Evolutionary conservation across 176 grass and related monocot species (phyloP).

Genomic region (Zoysia pacifica): DNA sequence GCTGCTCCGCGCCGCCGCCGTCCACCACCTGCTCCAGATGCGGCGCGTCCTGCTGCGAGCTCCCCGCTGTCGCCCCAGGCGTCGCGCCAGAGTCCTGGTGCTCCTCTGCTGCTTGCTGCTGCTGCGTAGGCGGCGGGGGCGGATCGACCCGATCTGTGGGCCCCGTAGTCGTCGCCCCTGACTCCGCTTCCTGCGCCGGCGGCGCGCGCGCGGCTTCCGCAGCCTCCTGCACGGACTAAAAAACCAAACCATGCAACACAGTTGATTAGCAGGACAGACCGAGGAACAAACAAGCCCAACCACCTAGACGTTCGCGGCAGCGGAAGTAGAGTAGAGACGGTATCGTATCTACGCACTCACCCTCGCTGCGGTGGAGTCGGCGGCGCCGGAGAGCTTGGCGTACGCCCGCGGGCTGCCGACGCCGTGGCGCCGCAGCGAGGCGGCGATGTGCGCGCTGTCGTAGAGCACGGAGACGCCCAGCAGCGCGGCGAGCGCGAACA

Average conservation of each 20-base stretch:
- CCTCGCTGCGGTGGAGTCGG: neutral
- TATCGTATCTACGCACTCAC: neutral
- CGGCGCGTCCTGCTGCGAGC: conserved; percentile 13
- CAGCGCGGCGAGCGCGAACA: conserved; percentile 54
- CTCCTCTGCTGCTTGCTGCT: neutral
- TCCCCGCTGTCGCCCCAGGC: conserved; percentile 10
- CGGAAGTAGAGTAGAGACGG: neutral
- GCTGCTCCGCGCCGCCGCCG: neutral
- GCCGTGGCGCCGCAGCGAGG: conserved; percentile 46
- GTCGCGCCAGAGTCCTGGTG: neutral
- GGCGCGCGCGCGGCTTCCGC: neutral
- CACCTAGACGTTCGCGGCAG: neutral
- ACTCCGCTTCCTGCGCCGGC: conserved; percentile 35
- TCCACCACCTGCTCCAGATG: conserved; percentile 9
- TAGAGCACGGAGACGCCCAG: conserved; percentile 56
- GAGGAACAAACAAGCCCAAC: neutral
- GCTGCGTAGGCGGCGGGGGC: neutral
- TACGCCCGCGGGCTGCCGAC: neutral
- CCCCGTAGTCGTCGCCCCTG: neutral
- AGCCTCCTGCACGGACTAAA: conserved; percentile 21
- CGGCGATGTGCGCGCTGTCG: conserved; percentile 61
- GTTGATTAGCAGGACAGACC: neutral
- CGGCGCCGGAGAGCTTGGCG: conserved; percentile 35
- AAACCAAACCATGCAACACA: neutral
- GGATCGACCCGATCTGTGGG: conserved; percentile 28